phyloP scores from a whole-genome alignment of 1,139 yeast genomes.

The Magnusiomyces tetraspermus region DNA sequence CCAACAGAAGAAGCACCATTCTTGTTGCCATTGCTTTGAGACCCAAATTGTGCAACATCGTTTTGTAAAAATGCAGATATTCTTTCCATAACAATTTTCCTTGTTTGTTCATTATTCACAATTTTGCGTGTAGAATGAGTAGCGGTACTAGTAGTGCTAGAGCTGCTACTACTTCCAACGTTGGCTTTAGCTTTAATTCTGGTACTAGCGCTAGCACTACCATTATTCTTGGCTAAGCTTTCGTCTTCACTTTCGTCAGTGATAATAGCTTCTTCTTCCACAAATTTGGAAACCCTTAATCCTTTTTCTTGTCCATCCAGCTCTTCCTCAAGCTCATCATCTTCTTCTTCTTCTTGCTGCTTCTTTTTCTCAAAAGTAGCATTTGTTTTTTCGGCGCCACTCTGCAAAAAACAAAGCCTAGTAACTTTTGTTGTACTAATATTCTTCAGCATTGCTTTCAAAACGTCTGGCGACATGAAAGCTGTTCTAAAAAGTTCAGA shows the following conservation, averaged over 20 bases:
- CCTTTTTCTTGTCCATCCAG: background rate
- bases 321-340: background rate
- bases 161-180: too few relatives aligned
- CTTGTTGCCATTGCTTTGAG: too few relatives aligned
- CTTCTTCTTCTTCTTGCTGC: background rate
- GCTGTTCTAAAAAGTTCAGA: background rate
- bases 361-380: background rate
- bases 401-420: slow-evolving; percentile 2
- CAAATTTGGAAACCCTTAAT: background rate
- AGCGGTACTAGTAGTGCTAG: too few relatives aligned
- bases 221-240: too few relatives aligned
- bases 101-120: background rate
- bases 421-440: background rate
- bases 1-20: too few relatives aligned
- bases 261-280: background rate
- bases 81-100: background rate
- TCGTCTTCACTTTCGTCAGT: background rate
- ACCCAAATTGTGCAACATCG: background rate
- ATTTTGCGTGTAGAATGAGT: too few relatives aligned
- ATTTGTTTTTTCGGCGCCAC: background rate
- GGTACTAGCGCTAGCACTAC: too few relatives aligned
- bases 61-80: background rate
- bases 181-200: too few relatives aligned
- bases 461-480: background rate
- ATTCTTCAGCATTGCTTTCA: slow-evolving; percentile 1